A percentile compares a stretch with the other conserved stretches of the same genome.
Conservation (phyloP, 108 stramenopile species). For the Cylindrotheca closterium region DNA sequence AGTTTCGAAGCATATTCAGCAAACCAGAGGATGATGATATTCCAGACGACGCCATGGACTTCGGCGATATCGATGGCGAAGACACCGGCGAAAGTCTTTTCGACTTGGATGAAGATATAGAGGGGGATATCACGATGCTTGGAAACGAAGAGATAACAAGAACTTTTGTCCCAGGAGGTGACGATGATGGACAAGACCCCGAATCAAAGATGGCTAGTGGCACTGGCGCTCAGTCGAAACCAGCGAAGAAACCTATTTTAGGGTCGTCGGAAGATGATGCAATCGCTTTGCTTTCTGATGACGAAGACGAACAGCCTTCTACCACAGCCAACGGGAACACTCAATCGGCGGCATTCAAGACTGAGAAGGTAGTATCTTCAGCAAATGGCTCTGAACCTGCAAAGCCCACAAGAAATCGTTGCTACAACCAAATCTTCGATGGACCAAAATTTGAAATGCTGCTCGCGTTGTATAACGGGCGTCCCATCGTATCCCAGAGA, state of each 20-base stretch:
- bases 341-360: neutral
- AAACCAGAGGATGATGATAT: conserved; percentile 21
- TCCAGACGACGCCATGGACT: conserved; percentile 36
- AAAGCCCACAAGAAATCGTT: conserved; percentile 2
- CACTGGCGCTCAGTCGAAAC: conserved; percentile 2
- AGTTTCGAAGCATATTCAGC: conserved; percentile 40
- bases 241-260: neutral
- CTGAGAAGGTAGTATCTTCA: no score
- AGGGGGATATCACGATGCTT: conserved; percentile 69
- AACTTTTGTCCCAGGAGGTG: conserved; percentile 64
- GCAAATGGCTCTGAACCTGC: no score
- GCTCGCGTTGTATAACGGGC: conserved; percentile 27
- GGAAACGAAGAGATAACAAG: conserved; percentile 62
- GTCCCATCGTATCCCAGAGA: conserved; percentile 35
- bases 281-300: conserved; percentile 43
- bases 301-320: conserved; percentile 10
- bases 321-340: neutral
- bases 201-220: conserved; percentile 19
- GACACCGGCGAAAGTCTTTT: conserved; percentile 38
- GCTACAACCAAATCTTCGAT: conserved; percentile 32
- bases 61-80: conserved; percentile 30
- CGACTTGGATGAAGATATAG: conserved; percentile 35
- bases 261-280: conserved; percentile 42
- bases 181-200: conserved; percentile 45
- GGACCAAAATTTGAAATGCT: conserved; percentile 32